phyloP scores from a whole-genome alignment of 345 rosid species.

The Bruguiera parviflora region DNA sequence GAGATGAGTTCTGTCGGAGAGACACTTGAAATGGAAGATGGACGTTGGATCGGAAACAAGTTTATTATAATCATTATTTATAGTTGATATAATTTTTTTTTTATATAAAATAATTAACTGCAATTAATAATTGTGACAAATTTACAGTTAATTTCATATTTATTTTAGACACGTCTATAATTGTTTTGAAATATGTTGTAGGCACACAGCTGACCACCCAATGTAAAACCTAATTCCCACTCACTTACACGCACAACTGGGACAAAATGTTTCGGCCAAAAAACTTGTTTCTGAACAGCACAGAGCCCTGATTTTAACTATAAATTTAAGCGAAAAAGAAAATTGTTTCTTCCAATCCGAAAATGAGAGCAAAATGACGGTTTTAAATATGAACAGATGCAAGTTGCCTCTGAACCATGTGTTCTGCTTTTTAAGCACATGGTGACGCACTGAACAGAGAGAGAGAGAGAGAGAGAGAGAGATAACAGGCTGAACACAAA shows the following conservation, averaged over 20 bases:
- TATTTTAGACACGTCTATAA: no score
- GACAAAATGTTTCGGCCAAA: background rate
- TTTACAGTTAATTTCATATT: no score
- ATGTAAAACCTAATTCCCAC: constrained; percentile 19
- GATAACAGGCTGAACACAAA: background rate
- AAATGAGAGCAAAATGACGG: background rate
- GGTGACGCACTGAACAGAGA: background rate
- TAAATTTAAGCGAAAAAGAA: no score
- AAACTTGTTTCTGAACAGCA: background rate
- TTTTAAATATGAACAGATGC: constrained; percentile 18
- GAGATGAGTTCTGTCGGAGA: background rate
- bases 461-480: constrained; percentile 6
- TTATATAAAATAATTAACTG: no score
- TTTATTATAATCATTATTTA: no score
- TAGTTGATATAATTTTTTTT: no score
- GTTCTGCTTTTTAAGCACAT: constrained; percentile 15
- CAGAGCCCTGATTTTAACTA: background rate
- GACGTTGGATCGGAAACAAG: no score
- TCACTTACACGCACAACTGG: background rate
- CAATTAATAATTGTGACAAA: no score
- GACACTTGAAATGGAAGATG: no score
- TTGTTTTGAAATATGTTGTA: background rate
- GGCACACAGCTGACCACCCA: constrained; percentile 12
- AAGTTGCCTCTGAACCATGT: constrained; percentile 29
- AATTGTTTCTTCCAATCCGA: background rate